These are phyloP conservation scores for Mycena alexandri DNA, from an alignment of 768 basidiomycete species.

Conservation along the genomic window DNA sequence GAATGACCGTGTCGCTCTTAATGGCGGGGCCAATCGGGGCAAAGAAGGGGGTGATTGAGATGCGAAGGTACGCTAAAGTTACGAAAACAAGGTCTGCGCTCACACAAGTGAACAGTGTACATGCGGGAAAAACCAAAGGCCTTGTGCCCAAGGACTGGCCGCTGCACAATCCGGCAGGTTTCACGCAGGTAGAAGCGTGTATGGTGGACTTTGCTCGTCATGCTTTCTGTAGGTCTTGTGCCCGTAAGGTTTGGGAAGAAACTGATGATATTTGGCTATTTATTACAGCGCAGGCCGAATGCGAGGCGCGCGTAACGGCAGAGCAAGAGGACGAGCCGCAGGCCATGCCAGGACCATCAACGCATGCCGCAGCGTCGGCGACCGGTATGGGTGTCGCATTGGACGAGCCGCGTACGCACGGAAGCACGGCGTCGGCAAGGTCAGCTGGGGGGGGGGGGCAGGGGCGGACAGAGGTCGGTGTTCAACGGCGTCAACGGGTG, in stretches of 20 bases:
- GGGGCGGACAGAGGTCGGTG: too few relatives aligned
- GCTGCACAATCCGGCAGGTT: not conserved
- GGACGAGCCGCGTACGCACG: too few relatives aligned
- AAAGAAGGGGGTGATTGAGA: not conserved
- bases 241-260: not conserved
- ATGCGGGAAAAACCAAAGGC: not conserved
- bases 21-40: constrained; percentile 3
- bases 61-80: constrained; percentile 5
- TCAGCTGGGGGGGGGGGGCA: too few relatives aligned
- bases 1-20: constrained; percentile 2
- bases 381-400: too few relatives aligned
- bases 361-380: too few relatives aligned
- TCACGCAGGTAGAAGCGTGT: not conserved
- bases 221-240: not conserved
- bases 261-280: not conserved
- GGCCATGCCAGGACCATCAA: not conserved
- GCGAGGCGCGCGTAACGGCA: not conserved
- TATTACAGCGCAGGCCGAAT: constrained; percentile 7
- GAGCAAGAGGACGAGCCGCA: constrained; percentile 4
- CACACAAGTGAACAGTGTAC: too few relatives aligned
- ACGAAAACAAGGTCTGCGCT: too few relatives aligned
- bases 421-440: too few relatives aligned
- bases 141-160: constrained; percentile 15
- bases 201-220: constrained; percentile 19
- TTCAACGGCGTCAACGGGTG: too few relatives aligned